phyloP scores from a whole-genome alignment of 1,284 basidiomycete genomes.

The Tilletia setariae region DNA sequence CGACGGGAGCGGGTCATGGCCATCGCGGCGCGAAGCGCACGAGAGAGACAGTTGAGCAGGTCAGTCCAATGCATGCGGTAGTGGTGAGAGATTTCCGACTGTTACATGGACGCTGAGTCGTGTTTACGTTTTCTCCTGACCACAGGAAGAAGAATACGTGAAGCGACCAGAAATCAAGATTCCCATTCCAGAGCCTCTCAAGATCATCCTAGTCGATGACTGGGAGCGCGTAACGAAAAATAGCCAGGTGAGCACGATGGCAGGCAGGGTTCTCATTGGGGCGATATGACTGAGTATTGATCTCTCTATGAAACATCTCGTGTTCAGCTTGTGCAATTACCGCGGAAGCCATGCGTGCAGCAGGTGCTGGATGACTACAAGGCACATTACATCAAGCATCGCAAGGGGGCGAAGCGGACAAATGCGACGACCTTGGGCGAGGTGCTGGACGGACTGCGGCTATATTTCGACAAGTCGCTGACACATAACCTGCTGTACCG shows the following conservation, averaged over 20 bases:
- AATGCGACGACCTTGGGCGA: constrained; percentile 64
- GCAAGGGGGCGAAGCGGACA: background rate
- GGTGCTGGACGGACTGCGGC: constrained; percentile 79
- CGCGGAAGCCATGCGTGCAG: constrained; percentile 75
- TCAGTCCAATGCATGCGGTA: constrained; percentile 10
- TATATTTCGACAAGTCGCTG: constrained; percentile 88
- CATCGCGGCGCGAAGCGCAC: constrained; percentile 23
- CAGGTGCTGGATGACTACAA: constrained; percentile 74
- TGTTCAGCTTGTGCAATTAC: constrained; percentile 74
- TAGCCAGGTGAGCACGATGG: constrained; percentile 56
- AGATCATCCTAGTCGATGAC: constrained; percentile 87
- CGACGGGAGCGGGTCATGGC: background rate
- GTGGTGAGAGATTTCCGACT: too few relatives aligned
- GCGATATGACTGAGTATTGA: too few relatives aligned
- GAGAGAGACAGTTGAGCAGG: constrained; percentile 34
- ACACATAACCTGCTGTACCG: constrained; percentile 89
- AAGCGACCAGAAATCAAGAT: constrained; percentile 88
- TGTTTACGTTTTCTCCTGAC: background rate
- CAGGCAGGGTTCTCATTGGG: too few relatives aligned
- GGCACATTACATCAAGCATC: constrained; percentile 28
- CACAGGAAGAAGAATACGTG: constrained; percentile 59
- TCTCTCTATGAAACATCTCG: too few relatives aligned
- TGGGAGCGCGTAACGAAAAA: constrained; percentile 96
- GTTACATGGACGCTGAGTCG: background rate
- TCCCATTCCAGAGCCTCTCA: constrained; percentile 80